Base-by-base conservation (phyloP, 2,329 filamentous ascomycete species). In the Colletotrichum sidae region DNA sequence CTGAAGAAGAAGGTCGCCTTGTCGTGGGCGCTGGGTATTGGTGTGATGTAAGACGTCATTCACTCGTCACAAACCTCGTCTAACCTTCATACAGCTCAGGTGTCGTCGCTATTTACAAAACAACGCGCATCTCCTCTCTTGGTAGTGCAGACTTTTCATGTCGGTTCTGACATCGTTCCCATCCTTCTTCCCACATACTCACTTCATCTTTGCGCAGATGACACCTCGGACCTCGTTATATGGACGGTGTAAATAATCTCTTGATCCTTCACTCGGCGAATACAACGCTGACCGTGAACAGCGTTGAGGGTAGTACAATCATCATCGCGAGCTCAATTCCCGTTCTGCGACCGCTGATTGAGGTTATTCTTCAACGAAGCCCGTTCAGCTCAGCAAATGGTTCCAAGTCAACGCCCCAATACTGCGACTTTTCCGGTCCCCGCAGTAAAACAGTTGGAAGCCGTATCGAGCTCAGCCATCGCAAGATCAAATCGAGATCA, bases 181-280 rank as follows among this genome's bases (percentile, higher is more conserved):
- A 7, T n/a, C 13, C 34, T 54, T 17, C 11, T 11, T 39, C 4
- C 25, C 11, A 4, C 3, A 34, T 33, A 54, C 38, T 42, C 39
- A 12, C 38, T 34, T 33, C 6, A 7, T 13, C 9, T 39, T n/a
- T 4, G 1, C n/a, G 2, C 37, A 76, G 72, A 74, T 47, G 75
- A 76, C n/a, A 81, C 78, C 2, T 75, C 76, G 0, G 79, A 81
- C 13, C 72, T 83, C 2, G 74, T 81, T 0, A 75, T 83, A 35
- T 84, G 81, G 81, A 83, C 81, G 10, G 74, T 76, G 79, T 81
- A 74, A 73, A 56, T 11, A 0, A 38, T 25, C 37, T 11, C 41
- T 13, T 15, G 10, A 8, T 11, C 6, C 13, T 42, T 15, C 33
- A n/a, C 13, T 15, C 10, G 25, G 25, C 25, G 25, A 6, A 38